Conservation (phyloP, 495 filamentous ascomycete species). For the Margaritispora aquatica region DNA sequence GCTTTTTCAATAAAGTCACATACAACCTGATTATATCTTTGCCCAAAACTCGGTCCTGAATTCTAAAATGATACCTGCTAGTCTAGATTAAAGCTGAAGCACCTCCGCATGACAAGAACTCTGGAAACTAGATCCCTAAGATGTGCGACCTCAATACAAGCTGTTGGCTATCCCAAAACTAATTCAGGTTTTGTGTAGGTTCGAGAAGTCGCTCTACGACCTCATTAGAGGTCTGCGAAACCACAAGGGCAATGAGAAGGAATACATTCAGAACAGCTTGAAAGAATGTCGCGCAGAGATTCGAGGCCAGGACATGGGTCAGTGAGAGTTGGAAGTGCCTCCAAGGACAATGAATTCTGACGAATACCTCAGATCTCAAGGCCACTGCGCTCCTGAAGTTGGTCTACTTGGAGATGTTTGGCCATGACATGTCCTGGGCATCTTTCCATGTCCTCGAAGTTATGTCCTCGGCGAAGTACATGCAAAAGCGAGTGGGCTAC, state of each 20-base stretch:
- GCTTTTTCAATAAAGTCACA: no score
- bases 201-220: slow-evolving; percentile 98
- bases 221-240: slow-evolving; percentile 92
- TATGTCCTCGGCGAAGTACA: slow-evolving; percentile 92
- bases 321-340: slow-evolving; percentile 1
- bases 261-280: slow-evolving; percentile 85
- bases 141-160: slow-evolving; percentile 8
- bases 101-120: not conserved
- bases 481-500: slow-evolving; percentile 92
- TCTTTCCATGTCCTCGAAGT: slow-evolving; percentile 97
- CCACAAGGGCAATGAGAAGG: slow-evolving; percentile 88
- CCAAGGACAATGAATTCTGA: slow-evolving; percentile 22
- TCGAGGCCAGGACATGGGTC: slow-evolving; percentile 85
- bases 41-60: not conserved
- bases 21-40: no score
- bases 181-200: slow-evolving; percentile 49
- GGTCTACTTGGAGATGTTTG: slow-evolving; percentile 97
- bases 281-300: slow-evolving; percentile 94
- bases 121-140: not conserved
- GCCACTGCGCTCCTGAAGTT: slow-evolving; percentile 92
- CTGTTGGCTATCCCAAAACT: not conserved
- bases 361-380: slow-evolving; percentile 67
- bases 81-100: not conserved
- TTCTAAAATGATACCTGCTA: not conserved
- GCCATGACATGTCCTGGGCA: slow-evolving; percentile 99